Conservation (phyloP, 75 land plant genomes). For the Pinus tabuliformis region DNA sequence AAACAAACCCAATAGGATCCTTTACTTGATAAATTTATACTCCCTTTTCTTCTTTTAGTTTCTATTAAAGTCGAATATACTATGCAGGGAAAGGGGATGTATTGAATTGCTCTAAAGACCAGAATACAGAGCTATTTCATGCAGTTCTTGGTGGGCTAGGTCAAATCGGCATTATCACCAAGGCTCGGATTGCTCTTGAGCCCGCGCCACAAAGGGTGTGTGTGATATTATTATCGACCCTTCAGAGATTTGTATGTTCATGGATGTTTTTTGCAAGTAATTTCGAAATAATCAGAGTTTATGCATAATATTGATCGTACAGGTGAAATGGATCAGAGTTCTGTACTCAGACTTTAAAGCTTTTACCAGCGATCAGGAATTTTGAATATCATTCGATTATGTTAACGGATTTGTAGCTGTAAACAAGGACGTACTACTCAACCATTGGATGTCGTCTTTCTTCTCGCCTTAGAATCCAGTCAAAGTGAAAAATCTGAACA, state of each 20-base stretch:
- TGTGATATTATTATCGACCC: too few species aligned
- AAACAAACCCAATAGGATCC: not conserved
- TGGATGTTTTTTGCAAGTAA: too few species aligned
- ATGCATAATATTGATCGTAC: not conserved
- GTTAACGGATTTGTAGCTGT: slow-evolving; percentile 66
- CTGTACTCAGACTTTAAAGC: slow-evolving; percentile 32
- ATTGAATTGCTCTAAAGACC: slow-evolving; percentile 23
- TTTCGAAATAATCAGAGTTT: too few species aligned
- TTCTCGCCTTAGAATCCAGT: slow-evolving; percentile 45
- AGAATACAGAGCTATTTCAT: slow-evolving; percentile 38
- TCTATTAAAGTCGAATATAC: not conserved
- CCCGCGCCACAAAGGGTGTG: slow-evolving; percentile 40
- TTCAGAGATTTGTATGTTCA: too few species aligned
- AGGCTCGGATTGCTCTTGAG: slow-evolving; percentile 37
- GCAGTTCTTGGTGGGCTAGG: slow-evolving; percentile 53
- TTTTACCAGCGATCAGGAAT: slow-evolving; percentile 52
- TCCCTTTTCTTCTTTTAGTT: too few species aligned
- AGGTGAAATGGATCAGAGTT: slow-evolving; percentile 54
- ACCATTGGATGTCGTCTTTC: slow-evolving; percentile 69
- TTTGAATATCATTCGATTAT: slow-evolving; percentile 48
- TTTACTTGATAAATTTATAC: too few species aligned
- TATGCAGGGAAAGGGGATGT: slow-evolving; percentile 44
- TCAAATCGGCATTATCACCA: slow-evolving; percentile 52
- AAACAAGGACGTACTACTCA: slow-evolving; percentile 50
- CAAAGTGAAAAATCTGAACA: slow-evolving; percentile 30